These are phyloP conservation scores for Rhodamnia argentea DNA, from an alignment of 345 rosid genomes.

Conservation along the genomic window DNA sequence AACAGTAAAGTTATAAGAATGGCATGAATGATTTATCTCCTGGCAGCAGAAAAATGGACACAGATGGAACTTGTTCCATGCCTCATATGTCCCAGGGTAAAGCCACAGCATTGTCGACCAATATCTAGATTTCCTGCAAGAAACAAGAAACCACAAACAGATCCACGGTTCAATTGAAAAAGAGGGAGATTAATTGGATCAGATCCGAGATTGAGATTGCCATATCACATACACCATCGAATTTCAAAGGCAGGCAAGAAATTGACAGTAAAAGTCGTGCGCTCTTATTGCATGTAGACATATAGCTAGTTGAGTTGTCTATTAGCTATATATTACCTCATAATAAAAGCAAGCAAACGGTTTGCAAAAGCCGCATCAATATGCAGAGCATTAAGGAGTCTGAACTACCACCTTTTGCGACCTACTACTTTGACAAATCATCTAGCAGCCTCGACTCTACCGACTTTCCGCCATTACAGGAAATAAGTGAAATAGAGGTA, in stretches of 20 bases:
- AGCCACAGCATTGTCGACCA: conserved; percentile 89
- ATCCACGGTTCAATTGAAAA: neutral
- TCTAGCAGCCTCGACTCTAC: neutral
- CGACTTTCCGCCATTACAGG: neutral
- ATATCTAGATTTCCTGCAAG: conserved; percentile 43
- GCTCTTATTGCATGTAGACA: neutral
- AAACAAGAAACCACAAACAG: neutral
- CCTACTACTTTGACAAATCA: neutral
- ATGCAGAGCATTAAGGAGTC: neutral
- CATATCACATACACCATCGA: neutral
- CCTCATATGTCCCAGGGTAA: conserved; percentile 93
- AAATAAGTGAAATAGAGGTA: neutral
- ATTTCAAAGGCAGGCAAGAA: neutral
- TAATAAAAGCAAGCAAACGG: neutral
- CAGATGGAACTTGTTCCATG: neutral
- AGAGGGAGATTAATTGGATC: neutral
- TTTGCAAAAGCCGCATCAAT: neutral
- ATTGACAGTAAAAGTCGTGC: neutral
- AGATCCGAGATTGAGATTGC: neutral
- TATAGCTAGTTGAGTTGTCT: neutral
- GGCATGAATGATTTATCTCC: neutral
- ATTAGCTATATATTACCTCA: neutral
- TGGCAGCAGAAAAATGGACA: neutral
- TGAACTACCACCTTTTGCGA: neutral
- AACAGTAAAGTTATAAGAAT: neutral